Evolutionary conservation across 2,329 filamentous ascomycete genomes (phyloP).

Genomic region (Lasiodiplodia sp.): DNA sequence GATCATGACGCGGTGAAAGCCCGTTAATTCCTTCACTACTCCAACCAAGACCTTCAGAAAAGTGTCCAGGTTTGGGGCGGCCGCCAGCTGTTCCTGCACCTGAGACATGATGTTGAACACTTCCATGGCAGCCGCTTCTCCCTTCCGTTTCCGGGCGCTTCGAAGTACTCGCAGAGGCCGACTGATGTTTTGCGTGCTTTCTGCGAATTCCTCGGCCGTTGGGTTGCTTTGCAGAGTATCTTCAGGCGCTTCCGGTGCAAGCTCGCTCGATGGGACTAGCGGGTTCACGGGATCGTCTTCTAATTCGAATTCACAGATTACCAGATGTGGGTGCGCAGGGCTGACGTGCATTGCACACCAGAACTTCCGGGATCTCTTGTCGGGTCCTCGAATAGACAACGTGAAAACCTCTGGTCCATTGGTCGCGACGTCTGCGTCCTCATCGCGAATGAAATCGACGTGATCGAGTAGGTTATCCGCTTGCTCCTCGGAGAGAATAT

Average conservation of each 20-base stretch:
- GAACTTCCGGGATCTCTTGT: constrained; percentile 67
- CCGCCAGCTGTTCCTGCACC: constrained; percentile 84
- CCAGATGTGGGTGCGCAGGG: constrained; percentile 69
- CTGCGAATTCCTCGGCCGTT: constrained; percentile 74
- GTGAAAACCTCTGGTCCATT: constrained; percentile 90
- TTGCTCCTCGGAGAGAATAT: constrained; percentile 84
- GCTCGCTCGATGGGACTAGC: constrained; percentile 66
- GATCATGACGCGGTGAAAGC: constrained; percentile 91
- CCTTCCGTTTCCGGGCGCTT: constrained; percentile 76
- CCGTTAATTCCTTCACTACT: constrained; percentile 86
- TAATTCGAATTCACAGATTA: constrained; percentile 89
- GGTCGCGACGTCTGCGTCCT: constrained; percentile 74
- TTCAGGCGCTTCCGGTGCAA: constrained; percentile 69
- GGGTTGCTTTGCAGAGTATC: constrained; percentile 78
- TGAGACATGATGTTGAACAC: constrained; percentile 93
- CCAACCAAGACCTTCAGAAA: constrained; percentile 85
- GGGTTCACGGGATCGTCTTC: constrained; percentile 78
- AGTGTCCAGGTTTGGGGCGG: constrained; percentile 71
- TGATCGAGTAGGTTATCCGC: constrained; percentile 84
- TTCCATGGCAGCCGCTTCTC: constrained; percentile 84
- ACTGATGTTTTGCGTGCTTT: constrained; percentile 78
- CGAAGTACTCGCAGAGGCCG: constrained; percentile 79
- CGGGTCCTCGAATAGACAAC: constrained; percentile 70
- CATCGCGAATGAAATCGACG: constrained; percentile 85
- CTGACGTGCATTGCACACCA: constrained; percentile 90